Evolutionary conservation across 2,329 filamentous ascomycete genomes (phyloP).

Genomic region (Cercospora nicotianae): DNA sequence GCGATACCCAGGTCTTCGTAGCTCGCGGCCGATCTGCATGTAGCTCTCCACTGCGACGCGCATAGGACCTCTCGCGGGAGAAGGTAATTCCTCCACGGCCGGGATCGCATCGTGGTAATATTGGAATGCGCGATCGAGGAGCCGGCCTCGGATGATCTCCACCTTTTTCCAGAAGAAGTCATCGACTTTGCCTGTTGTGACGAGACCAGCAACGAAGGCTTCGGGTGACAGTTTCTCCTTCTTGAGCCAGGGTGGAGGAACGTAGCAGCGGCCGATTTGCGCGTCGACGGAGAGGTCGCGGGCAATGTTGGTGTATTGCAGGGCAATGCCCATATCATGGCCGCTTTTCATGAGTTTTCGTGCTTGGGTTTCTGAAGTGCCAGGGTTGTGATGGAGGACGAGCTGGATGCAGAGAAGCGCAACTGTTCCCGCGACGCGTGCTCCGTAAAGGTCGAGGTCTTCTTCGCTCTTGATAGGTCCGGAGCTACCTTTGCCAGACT

Average conservation of each 20-base stretch:
- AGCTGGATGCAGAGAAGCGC: slow-evolving; percentile 68
- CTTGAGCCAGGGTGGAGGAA: slow-evolving; percentile 64
- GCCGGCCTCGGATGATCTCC: slow-evolving; percentile 52
- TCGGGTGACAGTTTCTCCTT: slow-evolving; percentile 56
- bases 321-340: slow-evolving; percentile 66
- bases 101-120: slow-evolving; percentile 57
- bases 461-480: slow-evolving; percentile 59
- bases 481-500: slow-evolving; percentile 8
- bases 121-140: slow-evolving; percentile 62
- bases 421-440: slow-evolving; percentile 71
- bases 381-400: slow-evolving; percentile 60
- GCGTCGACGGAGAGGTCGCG: slow-evolving; percentile 71
- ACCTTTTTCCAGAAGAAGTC: slow-evolving; percentile 51
- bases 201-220: slow-evolving; percentile 51
- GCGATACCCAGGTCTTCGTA: slow-evolving; percentile 46
- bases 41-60: slow-evolving; percentile 72
- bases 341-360: slow-evolving; percentile 57
- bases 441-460: slow-evolving; percentile 63
- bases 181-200: slow-evolving; percentile 26
- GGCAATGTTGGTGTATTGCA: slow-evolving; percentile 78
- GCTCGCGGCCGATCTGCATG: slow-evolving; percentile 70
- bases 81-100: slow-evolving; percentile 63
- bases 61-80: slow-evolving; percentile 62
- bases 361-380: slow-evolving; percentile 33
- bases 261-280: slow-evolving; percentile 64